Evolutionary conservation across 768 basidiomycete genomes (phyloP).

Genomic region (Leccinum olivaceopallidum): DNA sequence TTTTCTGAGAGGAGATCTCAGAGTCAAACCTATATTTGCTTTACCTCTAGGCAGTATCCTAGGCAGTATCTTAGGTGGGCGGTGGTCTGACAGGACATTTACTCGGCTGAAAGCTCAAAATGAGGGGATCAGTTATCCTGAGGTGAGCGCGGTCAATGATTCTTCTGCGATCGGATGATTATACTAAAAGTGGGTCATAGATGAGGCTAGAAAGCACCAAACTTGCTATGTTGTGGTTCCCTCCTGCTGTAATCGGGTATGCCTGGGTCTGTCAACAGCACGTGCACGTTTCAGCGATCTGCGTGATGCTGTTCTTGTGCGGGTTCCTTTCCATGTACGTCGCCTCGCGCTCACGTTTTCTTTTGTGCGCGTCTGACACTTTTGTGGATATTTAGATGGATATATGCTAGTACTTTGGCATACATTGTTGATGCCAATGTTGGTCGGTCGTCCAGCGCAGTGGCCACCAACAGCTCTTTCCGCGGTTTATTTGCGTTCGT

Average conservation of each 20-base stretch:
- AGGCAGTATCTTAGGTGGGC: conserved; percentile 60
- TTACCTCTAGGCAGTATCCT: conserved; percentile 41
- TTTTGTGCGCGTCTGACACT: neutral
- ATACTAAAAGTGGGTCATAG: conserved; percentile 33
- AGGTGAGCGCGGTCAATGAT: conserved; percentile 43
- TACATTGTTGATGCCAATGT: conserved; percentile 88
- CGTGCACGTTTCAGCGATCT: conserved; percentile 67
- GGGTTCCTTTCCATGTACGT: conserved; percentile 78
- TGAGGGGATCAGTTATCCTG: conserved; percentile 56
- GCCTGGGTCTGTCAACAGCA: conserved; percentile 74
- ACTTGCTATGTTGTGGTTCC: conserved; percentile 49
- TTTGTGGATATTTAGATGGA: conserved; percentile 39
- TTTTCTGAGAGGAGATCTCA: neutral
- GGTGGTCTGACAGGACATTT: conserved; percentile 58
- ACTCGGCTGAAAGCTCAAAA: conserved; percentile 45
- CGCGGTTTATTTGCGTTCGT: conserved; percentile 70
- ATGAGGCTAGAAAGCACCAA: conserved; percentile 75
- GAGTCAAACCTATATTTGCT: neutral
- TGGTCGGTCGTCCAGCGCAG: conserved; percentile 76
- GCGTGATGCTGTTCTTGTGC: conserved; percentile 69
- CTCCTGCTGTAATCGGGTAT: conserved; percentile 64
- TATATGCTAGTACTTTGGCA: conserved; percentile 73
- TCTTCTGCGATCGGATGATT: neutral
- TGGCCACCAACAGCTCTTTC: conserved; percentile 74
- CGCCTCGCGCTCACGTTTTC: conserved; percentile 21